A percentile compares a stretch with the other conserved stretches of the same genome.
Conservation (phyloP, 129 eudicot genomes). For the Chrysanthemum seticuspe region DNA sequence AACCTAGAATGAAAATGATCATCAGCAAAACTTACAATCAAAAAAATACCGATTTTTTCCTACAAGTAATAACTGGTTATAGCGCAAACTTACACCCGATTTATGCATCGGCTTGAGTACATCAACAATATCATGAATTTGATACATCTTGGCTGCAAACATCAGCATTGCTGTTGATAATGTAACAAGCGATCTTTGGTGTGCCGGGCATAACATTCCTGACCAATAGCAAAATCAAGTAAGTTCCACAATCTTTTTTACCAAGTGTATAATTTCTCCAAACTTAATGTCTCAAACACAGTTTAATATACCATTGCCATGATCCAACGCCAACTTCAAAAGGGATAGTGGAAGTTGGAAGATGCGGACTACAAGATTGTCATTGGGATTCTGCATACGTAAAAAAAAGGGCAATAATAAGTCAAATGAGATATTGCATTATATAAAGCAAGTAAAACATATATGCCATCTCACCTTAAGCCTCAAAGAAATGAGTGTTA, state of each 20-base stretch:
- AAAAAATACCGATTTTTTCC: neutral
- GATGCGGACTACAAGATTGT: slow-evolving; percentile 62
- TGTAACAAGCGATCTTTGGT: slow-evolving; percentile 68
- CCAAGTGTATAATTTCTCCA: neutral
- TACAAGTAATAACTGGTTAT: neutral
- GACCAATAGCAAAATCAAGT: slow-evolving; percentile 18
- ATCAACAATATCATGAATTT: slow-evolving; percentile 58
- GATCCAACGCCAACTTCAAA: slow-evolving; percentile 59
- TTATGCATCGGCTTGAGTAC: slow-evolving; percentile 51
- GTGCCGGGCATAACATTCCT: slow-evolving; percentile 73
- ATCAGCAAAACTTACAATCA: slow-evolving; percentile 3
- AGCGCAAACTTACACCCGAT: slow-evolving; percentile 57
- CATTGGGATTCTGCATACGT: slow-evolving; percentile 54
- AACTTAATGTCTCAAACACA: neutral
- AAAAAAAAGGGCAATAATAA: neutral
- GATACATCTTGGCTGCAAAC: slow-evolving; percentile 85
- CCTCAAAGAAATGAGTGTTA: slow-evolving; percentile 62
- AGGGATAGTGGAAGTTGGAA: slow-evolving; percentile 88
- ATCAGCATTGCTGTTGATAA: slow-evolving; percentile 76
- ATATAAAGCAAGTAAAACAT: neutral
- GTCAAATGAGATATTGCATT: slow-evolving; percentile 3
- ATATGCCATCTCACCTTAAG: slow-evolving; percentile 45
- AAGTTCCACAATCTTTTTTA: slow-evolving; percentile 5
- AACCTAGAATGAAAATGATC: slow-evolving; percentile 41
- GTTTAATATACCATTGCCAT: slow-evolving; percentile 49